phyloP scores from a whole-genome alignment of 2,329 filamentous ascomycete genomes.

The Ophiostoma montium region DNA sequence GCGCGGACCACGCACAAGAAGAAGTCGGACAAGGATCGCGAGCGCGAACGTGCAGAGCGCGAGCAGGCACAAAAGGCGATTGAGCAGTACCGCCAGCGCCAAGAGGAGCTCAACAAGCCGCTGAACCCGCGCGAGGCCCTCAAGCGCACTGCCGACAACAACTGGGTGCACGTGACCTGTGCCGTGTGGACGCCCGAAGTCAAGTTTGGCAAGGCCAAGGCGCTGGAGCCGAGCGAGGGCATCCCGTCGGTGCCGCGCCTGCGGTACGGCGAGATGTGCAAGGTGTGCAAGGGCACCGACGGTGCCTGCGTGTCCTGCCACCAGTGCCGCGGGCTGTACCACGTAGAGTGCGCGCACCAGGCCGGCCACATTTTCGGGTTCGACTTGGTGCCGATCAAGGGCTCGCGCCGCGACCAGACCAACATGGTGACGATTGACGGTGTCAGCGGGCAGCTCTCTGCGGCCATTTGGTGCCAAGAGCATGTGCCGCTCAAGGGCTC shows the following conservation, averaged over 20 bases:
- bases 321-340: conserved; percentile 56
- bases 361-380: conserved; percentile 76
- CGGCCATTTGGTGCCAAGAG: conserved; percentile 82
- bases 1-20: conserved; percentile 77
- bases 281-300: conserved; percentile 58
- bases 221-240: conserved; percentile 76
- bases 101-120: conserved; percentile 73
- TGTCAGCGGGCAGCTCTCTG: conserved; percentile 72
- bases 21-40: conserved; percentile 71
- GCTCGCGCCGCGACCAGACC: conserved; percentile 67
- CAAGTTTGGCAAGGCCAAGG: conserved; percentile 75
- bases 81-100: conserved; percentile 69
- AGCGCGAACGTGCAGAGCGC: conserved; percentile 74
- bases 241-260: conserved; percentile 63
- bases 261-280: conserved; percentile 64
- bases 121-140: conserved; percentile 75
- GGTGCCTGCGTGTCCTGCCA: conserved; percentile 79
- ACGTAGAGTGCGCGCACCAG: conserved; percentile 82
- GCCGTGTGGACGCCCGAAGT: conserved; percentile 86
- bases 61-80: conserved; percentile 68
- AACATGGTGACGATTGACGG: conserved; percentile 67
- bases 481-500: conserved; percentile 60
- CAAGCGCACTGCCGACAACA: conserved; percentile 90
- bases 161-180: conserved; percentile 94
- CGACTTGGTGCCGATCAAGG: conserved; percentile 80